phyloP scores from a whole-genome alignment of 345 rosid genomes.

The Populus davidiana region DNA sequence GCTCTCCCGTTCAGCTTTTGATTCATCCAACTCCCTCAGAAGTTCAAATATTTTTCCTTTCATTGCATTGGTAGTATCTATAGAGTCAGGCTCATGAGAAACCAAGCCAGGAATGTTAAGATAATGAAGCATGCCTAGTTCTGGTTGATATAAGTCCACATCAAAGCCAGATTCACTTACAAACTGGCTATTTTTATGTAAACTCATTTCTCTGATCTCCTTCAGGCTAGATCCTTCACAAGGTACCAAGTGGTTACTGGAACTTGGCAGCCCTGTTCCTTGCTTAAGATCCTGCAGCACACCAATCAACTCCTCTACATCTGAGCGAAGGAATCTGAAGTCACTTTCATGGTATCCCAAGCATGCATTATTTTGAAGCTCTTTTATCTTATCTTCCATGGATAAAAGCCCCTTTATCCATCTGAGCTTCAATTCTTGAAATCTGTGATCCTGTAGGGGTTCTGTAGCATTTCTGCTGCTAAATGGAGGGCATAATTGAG shows the following conservation, averaged over 20 bases:
- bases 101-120: slow-evolving; percentile 56
- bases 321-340: slow-evolving; percentile 48
- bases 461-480: slow-evolving; percentile 25
- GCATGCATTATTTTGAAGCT: slow-evolving; percentile 64
- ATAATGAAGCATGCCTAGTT: slow-evolving; percentile 63
- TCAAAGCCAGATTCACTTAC: slow-evolving; percentile 47
- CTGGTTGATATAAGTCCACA: slow-evolving; percentile 69
- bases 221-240: slow-evolving; percentile 36
- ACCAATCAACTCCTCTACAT: slow-evolving; percentile 57
- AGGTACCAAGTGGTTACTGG: slow-evolving; percentile 35
- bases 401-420: slow-evolving; percentile 66
- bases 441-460: slow-evolving; percentile 35
- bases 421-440: slow-evolving; percentile 49
- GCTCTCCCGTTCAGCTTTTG: slow-evolving; percentile 79
- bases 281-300: slow-evolving; percentile 70
- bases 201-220: slow-evolving; percentile 40
- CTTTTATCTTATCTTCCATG: slow-evolving; percentile 69
- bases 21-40: slow-evolving; percentile 77
- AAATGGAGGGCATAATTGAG: slow-evolving; percentile 37
- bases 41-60: slow-evolving; percentile 78
- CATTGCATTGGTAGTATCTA: slow-evolving; percentile 53
- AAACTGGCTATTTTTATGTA: slow-evolving; percentile 42
- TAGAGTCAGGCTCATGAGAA: slow-evolving; percentile 57
- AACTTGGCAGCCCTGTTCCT: slow-evolving; percentile 48
- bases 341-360: slow-evolving; percentile 70